Conservation (phyloP, 2,329 filamentous ascomycete genomes). For the Claviceps sorghi region DNA sequence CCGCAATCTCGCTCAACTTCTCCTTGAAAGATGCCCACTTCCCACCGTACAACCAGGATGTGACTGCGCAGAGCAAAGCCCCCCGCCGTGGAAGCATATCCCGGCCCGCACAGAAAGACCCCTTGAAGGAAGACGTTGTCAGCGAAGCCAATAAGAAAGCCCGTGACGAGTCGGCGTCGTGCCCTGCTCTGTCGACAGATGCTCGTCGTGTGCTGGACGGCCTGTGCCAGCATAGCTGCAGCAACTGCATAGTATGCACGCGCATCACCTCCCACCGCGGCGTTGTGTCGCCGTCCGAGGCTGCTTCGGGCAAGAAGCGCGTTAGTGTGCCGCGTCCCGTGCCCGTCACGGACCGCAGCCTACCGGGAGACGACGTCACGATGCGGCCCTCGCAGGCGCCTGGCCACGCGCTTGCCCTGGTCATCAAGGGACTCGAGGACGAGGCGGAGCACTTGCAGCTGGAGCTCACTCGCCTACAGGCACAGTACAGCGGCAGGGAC, state of each 20-base stretch:
- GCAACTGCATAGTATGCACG: conserved; percentile 43
- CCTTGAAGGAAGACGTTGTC: conserved; percentile 11
- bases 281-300: conserved; percentile 22
- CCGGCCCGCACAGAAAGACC: conserved; percentile 13
- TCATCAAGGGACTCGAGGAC: conserved; percentile 69
- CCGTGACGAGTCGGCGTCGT: conserved; percentile 17
- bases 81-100: conserved; percentile 14
- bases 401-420: conserved; percentile 58
- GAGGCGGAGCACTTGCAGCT: conserved; percentile 65
- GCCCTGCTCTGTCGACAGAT: conserved; percentile 35
- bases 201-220: conserved; percentile 38
- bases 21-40: conserved; percentile 9
- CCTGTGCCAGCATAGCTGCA: conserved; percentile 39
- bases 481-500: conserved; percentile 51
- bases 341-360: conserved; percentile 47
- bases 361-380: conserved; percentile 35
- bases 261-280: conserved; percentile 35
- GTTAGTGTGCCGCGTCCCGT: conserved; percentile 49
- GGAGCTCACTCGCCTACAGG: conserved; percentile 47
- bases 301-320: conserved; percentile 36
- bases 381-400: conserved; percentile 56
- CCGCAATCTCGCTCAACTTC: conserved; percentile 19
- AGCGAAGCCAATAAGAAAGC: conserved; percentile 12
- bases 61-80: conserved; percentile 13
- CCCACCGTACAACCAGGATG: conserved; percentile 4